A percentile compares a stretch with the other conserved stretches of the same genome.
Evolutionary conservation across 1,284 basidiomycete species (phyloP).

Genomic region (Bondarzewia mesenterica): DNA sequence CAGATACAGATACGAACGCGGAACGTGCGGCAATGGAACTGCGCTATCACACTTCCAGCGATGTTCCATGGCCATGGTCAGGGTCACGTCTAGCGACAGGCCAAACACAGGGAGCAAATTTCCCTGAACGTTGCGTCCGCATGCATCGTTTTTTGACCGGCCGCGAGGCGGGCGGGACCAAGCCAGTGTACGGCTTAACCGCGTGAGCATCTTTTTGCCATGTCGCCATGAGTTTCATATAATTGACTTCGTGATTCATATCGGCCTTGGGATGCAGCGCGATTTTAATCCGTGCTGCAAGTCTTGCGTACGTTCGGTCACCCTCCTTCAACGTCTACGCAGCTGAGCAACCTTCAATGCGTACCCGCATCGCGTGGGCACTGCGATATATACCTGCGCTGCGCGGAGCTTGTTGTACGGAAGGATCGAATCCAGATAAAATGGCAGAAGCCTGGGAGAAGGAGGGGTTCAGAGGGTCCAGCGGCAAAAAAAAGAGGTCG

Average conservation of each 20-base stretch:
- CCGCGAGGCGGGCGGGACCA: slow-evolving; percentile 69
- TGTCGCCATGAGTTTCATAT: too few relatives aligned
- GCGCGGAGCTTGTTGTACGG: slow-evolving; percentile 40
- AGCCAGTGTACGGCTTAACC: slow-evolving; percentile 78
- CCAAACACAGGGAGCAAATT: slow-evolving; percentile 19
- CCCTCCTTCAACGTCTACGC: slow-evolving; percentile 61
- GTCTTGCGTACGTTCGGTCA: slow-evolving; percentile 51
- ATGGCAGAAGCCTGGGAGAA: slow-evolving; percentile 11
- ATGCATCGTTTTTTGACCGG: slow-evolving; percentile 79
- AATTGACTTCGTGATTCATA: too few relatives aligned
- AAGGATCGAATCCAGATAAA: slow-evolving; percentile 28
- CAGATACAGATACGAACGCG: slow-evolving; percentile 16
- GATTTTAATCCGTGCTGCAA: slow-evolving; percentile 65
- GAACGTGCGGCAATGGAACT: slow-evolving; percentile 48
- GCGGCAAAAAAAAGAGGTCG: not conserved
- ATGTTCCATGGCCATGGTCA: slow-evolving; percentile 44
- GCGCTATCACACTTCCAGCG: slow-evolving; percentile 57
- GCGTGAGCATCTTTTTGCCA: slow-evolving; percentile 40
- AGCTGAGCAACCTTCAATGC: slow-evolving; percentile 42
- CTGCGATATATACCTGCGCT: slow-evolving; percentile 36
- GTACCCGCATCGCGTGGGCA: slow-evolving; percentile 54
- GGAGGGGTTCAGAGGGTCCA: not conserved
- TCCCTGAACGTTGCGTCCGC: slow-evolving; percentile 29
- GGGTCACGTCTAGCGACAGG: slow-evolving; percentile 8
- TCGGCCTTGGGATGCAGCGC: too few relatives aligned